phyloP scores from a whole-genome alignment of 495 filamentous ascomycete species.

The Trichoderma asperelloides region DNA sequence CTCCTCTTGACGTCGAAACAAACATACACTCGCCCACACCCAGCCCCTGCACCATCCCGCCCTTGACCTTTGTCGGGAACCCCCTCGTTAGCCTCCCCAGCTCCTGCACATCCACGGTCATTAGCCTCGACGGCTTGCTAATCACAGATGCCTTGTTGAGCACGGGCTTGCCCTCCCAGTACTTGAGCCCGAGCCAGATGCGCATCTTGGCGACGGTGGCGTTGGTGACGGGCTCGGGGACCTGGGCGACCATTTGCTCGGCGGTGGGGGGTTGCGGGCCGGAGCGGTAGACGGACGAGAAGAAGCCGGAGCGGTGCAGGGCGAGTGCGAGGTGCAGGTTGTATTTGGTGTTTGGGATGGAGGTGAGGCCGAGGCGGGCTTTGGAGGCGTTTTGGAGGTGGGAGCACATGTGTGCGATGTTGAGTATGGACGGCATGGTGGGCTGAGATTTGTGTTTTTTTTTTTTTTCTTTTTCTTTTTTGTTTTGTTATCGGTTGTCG shows the following conservation, averaged over 20 bases:
- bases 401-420: constrained; percentile 72
- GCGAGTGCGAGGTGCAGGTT: constrained; percentile 67
- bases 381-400: constrained; percentile 91
- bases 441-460: neutral
- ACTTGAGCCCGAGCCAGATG: constrained; percentile 90
- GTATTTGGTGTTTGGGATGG: constrained; percentile 71
- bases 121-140: constrained; percentile 64
- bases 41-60: constrained; percentile 58
- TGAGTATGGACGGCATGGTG: constrained; percentile 44
- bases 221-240: constrained; percentile 57
- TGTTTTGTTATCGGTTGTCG: neutral
- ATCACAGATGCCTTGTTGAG: constrained; percentile 60
- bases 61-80: constrained; percentile 31
- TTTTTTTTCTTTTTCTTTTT: neutral
- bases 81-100: constrained; percentile 60
- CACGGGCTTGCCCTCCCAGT: constrained; percentile 82
- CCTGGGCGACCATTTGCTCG: constrained; percentile 39
- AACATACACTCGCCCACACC: constrained; percentile 79
- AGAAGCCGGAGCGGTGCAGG: constrained; percentile 73
- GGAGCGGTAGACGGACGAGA: constrained; percentile 73
- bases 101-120: constrained; percentile 52
- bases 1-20: constrained; percentile 66
- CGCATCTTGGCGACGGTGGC: constrained; percentile 69
- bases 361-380: constrained; percentile 79
- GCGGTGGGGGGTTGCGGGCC: constrained; percentile 56